These are phyloP conservation scores for Orbilia oligospora DNA, from an alignment of 2,329 filamentous ascomycete species.

Conservation along the genomic window DNA sequence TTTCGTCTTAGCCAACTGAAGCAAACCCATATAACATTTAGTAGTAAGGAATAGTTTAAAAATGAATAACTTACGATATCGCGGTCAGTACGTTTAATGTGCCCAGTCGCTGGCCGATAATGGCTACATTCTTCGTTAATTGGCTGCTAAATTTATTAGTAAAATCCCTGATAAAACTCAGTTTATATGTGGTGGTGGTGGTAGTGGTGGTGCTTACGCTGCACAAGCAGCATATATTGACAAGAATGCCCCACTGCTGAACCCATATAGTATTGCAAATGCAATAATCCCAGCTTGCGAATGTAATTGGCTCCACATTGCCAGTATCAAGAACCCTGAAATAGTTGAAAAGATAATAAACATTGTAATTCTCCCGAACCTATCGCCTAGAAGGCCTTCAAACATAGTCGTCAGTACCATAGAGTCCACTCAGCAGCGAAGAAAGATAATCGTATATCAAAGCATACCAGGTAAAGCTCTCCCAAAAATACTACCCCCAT, in stretches of 20 bases:
- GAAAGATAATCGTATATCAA: background rate
- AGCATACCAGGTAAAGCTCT: conserved; percentile 52
- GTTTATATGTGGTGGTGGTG: too few species aligned
- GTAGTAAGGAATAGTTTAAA: background rate
- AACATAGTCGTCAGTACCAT: background rate
- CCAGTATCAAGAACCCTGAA: conserved; percentile 51
- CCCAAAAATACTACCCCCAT: conserved; percentile 57
- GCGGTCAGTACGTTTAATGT: conserved; percentile 55
- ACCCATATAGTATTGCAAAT: conserved; percentile 53
- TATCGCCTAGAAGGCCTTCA: conserved; percentile 48
- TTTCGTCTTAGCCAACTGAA: background rate
- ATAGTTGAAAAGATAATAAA: conserved; percentile 55
- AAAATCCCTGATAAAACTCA: background rate
- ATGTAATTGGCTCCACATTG: conserved; percentile 58
- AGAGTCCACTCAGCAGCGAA: background rate
- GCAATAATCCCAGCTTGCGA: conserved; percentile 50
- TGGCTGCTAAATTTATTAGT: conserved; percentile 18
- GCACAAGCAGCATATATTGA: conserved; percentile 57
- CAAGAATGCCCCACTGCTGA: conserved; percentile 56
- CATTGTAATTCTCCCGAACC: conserved; percentile 54
- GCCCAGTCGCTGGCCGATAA: conserved; percentile 56
- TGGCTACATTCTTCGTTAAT: conserved; percentile 57
- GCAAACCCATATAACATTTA: background rate
- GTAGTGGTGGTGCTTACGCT: conserved; percentile 32
- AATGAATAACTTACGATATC: conserved; percentile 36